Percentiles rank a stretch among this genome's conserved stretches.
These are phyloP conservation scores for Corylus heterophylla DNA, from an alignment of 306 rosid species.

Conservation along the genomic window DNA sequence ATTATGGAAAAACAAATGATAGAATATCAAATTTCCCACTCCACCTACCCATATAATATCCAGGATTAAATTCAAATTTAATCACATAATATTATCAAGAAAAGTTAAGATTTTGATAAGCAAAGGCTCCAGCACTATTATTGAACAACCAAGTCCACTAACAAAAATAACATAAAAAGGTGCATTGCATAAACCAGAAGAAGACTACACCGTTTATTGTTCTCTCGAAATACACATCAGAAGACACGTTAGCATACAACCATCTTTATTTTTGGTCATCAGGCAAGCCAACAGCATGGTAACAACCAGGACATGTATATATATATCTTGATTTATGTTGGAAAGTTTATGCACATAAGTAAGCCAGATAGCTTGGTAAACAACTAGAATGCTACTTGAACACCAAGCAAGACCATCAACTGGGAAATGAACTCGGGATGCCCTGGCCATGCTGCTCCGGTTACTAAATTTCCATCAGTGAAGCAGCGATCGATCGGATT, in stretches of 20 bases:
- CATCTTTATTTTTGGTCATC: not conserved
- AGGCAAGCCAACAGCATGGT: not conserved
- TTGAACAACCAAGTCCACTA: no score
- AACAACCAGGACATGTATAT: not conserved
- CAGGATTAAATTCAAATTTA: no score
- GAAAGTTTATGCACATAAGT: not conserved
- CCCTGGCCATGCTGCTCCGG: constrained; percentile 89
- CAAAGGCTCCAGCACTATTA: no score
- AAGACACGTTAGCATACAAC: not conserved
- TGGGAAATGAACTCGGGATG: constrained; percentile 87
- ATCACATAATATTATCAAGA: no score
- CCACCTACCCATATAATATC: no score
- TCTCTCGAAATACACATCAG: not conserved
- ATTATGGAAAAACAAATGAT: no score
- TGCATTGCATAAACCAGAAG: not conserved
- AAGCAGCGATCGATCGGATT: constrained; percentile 80
- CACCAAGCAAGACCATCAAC: constrained; percentile 65
- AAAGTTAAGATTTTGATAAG: no score
- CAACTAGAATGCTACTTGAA: constrained; percentile 55
- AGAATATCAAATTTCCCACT: no score
- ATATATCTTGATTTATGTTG: not conserved
- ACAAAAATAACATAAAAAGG: no score
- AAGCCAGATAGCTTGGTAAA: constrained; percentile 4
- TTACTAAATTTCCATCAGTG: constrained; percentile 81
- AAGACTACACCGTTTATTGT: not conserved